Evolutionary conservation across 768 basidiomycete species (phyloP), one percentile per base, ranked within the genome.

Genomic region (Boletus rex-veris): DNA sequence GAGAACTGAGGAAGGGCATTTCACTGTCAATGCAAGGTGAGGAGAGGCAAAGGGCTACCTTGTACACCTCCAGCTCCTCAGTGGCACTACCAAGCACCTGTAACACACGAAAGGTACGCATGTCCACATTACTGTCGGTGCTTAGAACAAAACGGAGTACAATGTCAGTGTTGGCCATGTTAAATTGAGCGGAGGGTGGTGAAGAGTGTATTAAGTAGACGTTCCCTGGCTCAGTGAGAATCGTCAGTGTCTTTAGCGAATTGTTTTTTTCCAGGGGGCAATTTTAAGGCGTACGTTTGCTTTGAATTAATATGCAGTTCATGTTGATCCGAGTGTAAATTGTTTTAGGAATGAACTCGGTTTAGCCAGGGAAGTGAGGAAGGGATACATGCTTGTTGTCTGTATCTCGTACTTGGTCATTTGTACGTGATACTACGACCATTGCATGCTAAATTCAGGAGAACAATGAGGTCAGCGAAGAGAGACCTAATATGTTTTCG

Each of bases 41-140:
- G n/a, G 12, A 39, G 7, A 33, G 21, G 8, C 4, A 40, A 37
- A 28, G 7, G 37, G 59, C 35, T 53, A 71, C 80, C 67, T 72
- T 77, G 69, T 82, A 82, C 21, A 79, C 52, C 48, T 78, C 75
- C 37, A 73, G 50, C 26, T 70, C 62, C 18, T 61, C 60, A 1
- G 62, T 44, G 3, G 65, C 58, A 19, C 58, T 67, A n/a, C 66
- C 67, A 11, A 66, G 53, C 18, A 72, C 61, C 50, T 74, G 71
- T 50, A 69, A 63, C 31, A 78, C 71, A 6, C 71, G 71, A 60
- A 80, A 76, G 4, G 78, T 74, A 35, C 81, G 79, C 55, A 71
- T 63, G 63, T 81, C 77, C 9, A 61, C 45, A 31, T 63, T 64
- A 7, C 57, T 42, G 19, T 67, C 64, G 28, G 62, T 58, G 21